These are phyloP conservation scores for Erodium chrysanthum DNA, from an alignment of 441 rosid genomes.

Conservation along the genomic window DNA sequence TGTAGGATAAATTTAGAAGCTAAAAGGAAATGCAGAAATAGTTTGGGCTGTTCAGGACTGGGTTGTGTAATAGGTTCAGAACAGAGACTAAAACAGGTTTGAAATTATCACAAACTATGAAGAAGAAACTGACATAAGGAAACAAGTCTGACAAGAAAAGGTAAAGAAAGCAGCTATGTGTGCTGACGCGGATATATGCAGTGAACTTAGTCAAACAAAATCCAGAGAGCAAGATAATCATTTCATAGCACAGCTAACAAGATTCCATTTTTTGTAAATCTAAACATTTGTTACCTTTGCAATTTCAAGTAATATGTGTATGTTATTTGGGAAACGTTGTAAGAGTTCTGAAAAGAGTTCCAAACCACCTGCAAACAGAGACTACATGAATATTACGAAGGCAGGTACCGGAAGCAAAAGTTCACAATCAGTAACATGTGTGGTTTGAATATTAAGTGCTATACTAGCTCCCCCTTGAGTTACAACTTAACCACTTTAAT, in stretches of 20 bases:
- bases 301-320: slow-evolving; percentile 79
- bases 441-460: not conserved
- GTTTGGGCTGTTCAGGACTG: not conserved
- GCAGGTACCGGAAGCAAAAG: slow-evolving; percentile 14
- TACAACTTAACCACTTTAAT: not conserved
- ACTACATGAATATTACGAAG: slow-evolving; percentile 7
- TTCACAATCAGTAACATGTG: slow-evolving; percentile 7
- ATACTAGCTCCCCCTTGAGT: not conserved
- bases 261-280: not conserved
- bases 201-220: not conserved
- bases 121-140: not conserved
- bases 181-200: not conserved
- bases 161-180: not conserved
- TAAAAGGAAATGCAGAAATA: not conserved
- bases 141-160: not conserved
- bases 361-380: slow-evolving; percentile 59
- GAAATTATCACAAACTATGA: not conserved
- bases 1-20: not conserved
- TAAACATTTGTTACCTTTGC: slow-evolving; percentile 54
- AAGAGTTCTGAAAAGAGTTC: slow-evolving; percentile 69
- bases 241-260: not conserved
- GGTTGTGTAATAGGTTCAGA: not conserved
- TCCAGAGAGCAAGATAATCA: not conserved
- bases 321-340: slow-evolving; percentile 77
- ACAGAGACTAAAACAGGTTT: slow-evolving; percentile 1